Evolutionary conservation across 768 basidiomycete species (phyloP).

Genomic region (Leccinum rimulosum): DNA sequence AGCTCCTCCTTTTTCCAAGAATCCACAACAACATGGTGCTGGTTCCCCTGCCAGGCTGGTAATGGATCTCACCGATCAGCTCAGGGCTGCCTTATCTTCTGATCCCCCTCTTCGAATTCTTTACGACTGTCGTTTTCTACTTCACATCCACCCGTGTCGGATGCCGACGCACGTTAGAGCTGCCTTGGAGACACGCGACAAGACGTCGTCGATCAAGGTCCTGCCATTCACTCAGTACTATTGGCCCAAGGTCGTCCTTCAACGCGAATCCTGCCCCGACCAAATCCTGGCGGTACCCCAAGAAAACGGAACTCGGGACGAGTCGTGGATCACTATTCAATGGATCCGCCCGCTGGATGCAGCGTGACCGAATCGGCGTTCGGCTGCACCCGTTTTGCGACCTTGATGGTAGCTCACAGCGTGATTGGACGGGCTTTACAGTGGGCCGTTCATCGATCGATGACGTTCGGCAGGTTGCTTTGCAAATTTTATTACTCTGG

Average conservation of each 20-base stretch:
- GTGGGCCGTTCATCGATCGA: too few species aligned
- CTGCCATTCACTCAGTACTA: constrained; percentile 43
- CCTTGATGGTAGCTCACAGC: too few species aligned
- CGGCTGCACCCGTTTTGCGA: neutral
- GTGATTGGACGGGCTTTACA: too few species aligned
- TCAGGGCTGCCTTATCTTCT: constrained; percentile 18
- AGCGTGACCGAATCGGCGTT: constrained; percentile 2
- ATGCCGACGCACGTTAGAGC: constrained; percentile 41
- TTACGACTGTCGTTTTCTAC: constrained; percentile 65
- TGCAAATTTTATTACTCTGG: too few species aligned
- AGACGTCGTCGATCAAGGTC: constrained; percentile 33
- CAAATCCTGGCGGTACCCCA: constrained; percentile 21
- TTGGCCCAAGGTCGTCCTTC: constrained; percentile 44
- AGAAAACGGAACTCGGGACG: constrained; percentile 11
- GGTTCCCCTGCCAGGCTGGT: constrained; percentile 29
- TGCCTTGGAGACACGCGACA: constrained; percentile 22
- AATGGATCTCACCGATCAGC: constrained; percentile 42
- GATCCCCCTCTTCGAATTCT: constrained; percentile 37
- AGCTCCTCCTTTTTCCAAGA: constrained; percentile 43
- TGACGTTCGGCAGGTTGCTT: too few species aligned
- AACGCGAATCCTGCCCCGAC: constrained; percentile 18
- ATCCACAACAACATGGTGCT: constrained; percentile 25
- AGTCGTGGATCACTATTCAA: constrained; percentile 43
- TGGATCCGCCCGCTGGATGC: constrained; percentile 43
- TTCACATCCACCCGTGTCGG: constrained; percentile 43